Conservation (phyloP, 2,329 filamentous ascomycete genomes). For the Endothia cerciana region DNA sequence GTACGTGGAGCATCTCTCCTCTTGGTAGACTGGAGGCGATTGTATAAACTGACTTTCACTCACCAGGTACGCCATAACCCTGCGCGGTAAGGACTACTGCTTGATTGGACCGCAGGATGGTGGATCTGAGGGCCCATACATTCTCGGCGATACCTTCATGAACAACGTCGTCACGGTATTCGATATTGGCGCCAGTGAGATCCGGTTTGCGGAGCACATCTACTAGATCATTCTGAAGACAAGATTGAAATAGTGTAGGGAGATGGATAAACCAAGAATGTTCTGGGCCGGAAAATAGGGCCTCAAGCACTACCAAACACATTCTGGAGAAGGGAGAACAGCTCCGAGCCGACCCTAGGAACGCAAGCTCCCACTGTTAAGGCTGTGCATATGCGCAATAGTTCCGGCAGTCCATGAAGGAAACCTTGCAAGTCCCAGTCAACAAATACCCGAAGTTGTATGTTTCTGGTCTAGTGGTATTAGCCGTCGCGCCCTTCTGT, state of each 20-base stretch:
- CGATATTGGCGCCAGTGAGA: constrained; percentile 24
- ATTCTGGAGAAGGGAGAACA: neutral
- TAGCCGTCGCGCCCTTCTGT: too few species aligned
- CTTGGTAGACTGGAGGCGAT: neutral
- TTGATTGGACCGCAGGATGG: constrained; percentile 19
- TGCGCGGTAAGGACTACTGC: constrained; percentile 4
- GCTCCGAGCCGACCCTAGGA: neutral
- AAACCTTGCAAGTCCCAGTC: too few species aligned
- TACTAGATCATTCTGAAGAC: constrained; percentile 3
- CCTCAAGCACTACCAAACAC: neutral
- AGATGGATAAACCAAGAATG: neutral
- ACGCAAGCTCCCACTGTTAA: too few species aligned
- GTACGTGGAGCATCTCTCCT: neutral
- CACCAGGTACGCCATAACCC: neutral
- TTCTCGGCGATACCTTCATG: constrained; percentile 25
- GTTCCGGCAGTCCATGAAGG: too few species aligned
- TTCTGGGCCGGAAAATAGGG: neutral
- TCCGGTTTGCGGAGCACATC: constrained; percentile 13
- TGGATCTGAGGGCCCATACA: constrained; percentile 10
- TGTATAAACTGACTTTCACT: neutral
- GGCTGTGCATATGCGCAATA: too few species aligned
- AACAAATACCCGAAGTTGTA: too few species aligned
- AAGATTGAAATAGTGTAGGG: neutral
- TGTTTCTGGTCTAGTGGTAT: too few species aligned
- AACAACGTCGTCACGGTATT: constrained; percentile 26